Percentiles rank a stretch among this genome's conserved stretches.
These are phyloP conservation scores for Chlorella sp. DNA, from an alignment of 139 green algal species.

Conservation along the genomic window DNA sequence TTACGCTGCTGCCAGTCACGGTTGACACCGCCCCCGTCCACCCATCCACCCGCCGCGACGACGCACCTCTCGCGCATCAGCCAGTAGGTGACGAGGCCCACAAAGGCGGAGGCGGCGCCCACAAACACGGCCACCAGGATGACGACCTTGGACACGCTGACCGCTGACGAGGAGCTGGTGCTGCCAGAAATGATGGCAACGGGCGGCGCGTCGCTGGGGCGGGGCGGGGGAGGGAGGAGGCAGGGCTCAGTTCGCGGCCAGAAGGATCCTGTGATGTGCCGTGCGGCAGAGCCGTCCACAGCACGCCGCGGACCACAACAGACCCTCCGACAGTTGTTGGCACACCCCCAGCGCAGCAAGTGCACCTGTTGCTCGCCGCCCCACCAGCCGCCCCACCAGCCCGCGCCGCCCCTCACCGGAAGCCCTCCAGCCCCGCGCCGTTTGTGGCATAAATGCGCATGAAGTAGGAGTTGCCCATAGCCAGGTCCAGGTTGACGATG, in stretches of 20 bases:
- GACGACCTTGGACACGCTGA: conserved; percentile 32
- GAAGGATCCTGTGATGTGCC: too few relatives aligned
- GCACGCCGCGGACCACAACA: too few relatives aligned
- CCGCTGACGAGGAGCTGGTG: conserved; percentile 25
- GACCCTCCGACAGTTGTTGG: too few relatives aligned
- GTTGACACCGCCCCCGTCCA: not conserved
- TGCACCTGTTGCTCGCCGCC: too few relatives aligned
- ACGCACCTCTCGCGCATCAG: conserved; percentile 29
- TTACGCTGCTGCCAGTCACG: too few relatives aligned
- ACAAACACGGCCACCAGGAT: conserved; percentile 34
- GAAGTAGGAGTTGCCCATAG: conserved; percentile 38
- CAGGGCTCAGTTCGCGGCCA: too few relatives aligned
- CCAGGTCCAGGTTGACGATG: conserved; percentile 21
- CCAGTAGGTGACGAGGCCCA: conserved; percentile 38
- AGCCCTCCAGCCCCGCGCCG: conserved; percentile 46
- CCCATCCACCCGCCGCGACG: not conserved
- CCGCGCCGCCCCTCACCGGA: not conserved
- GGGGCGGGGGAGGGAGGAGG: not conserved
- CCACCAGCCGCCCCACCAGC: too few relatives aligned
- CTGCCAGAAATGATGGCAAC: conserved; percentile 4
- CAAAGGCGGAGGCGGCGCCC: conserved; percentile 19
- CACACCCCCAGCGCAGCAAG: too few relatives aligned
- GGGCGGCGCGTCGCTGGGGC: conserved; percentile 34
- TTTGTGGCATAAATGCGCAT: conserved; percentile 54
- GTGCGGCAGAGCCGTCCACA: not conserved